Base-by-base conservation (phyloP, 2,329 filamentous ascomycete genomes). In the Magnaporthales sp. region DNA sequence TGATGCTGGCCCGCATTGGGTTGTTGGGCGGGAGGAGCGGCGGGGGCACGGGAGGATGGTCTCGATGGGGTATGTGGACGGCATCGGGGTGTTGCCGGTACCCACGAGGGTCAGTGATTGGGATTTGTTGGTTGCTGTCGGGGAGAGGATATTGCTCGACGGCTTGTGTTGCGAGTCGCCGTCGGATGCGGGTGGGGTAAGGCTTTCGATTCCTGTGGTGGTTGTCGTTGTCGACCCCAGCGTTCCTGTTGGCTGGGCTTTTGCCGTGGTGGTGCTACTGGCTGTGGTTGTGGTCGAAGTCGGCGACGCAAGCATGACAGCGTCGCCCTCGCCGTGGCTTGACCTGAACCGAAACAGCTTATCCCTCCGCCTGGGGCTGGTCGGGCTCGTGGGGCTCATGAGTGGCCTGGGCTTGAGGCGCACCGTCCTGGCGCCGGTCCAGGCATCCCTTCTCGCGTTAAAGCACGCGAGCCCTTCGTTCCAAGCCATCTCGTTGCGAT, bases 401-500 rank as follows among this genome's bases (percentile, higher is more conserved):
- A 31, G 56, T 5, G 80, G 77, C 70, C 83, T 85, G 56, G 80
- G 79, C 67, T 83, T 82, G 62, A 87, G 75, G 62, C 83, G 83
- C 46, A 84, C 84, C 11, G 80, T 83, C 69, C 84, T 85, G 32
- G 92, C 93, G 32, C 91, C 89, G 0, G 93, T 94, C 94, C 94
- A 98, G 7, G 87, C 88, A 77, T 97, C 88, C 63, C 93, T 85
- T 67, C 91, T 83, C 31, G 89, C 86, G 68, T 89, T 85, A 77
- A 92, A 98, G 75, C 90, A 90, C n/a, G 88, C 85, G 67, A 97
- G 76, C 0, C 94, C 94, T 51, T 89, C 82, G 72, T 97, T 98
- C 89, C 91, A 96, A 31, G 80, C 76, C 78, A 88, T 84, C 78
- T 91, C 89, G 67, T 87, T 86, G 68, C 86, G 83, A 64, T 86